phyloP scores from a whole-genome alignment of 2,329 filamentous ascomycete species.

The Penicillium sp. region DNA sequence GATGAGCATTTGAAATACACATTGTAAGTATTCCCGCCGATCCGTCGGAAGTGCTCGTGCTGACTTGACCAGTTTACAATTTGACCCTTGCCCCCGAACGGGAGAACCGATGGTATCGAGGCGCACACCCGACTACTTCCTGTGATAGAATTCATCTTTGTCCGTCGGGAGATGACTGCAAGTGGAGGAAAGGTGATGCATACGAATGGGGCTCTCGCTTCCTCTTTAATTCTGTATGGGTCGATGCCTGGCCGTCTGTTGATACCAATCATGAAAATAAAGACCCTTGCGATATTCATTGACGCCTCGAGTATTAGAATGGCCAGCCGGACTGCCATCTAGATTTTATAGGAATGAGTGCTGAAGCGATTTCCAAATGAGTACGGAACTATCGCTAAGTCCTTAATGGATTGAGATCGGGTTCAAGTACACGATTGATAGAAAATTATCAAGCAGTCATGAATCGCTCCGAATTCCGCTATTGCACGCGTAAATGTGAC shows the following conservation, averaged over 20 bases:
- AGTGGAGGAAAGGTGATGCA: slow-evolving; percentile 24
- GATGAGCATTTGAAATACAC: slow-evolving; percentile 99
- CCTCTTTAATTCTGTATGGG: slow-evolving; percentile 33
- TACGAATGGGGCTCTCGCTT: slow-evolving; percentile 24
- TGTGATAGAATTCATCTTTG: slow-evolving; percentile 51
- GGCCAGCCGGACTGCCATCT: no score
- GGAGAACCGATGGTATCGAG: slow-evolving; percentile 98
- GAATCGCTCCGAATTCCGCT: no score
- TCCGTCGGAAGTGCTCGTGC: not conserved
- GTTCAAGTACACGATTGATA: no score
- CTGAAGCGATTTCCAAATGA: no score
- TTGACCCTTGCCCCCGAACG: slow-evolving; percentile 93
- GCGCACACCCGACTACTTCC: slow-evolving; percentile 97
- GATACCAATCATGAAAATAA: slow-evolving; percentile 41
- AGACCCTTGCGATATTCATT: slow-evolving; percentile 25
- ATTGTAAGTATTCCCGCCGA: slow-evolving; percentile 63
- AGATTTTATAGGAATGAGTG: no score
- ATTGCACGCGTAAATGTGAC: no score
- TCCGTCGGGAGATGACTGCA: slow-evolving; percentile 25
- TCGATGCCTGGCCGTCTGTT: slow-evolving; percentile 33
- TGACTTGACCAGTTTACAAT: slow-evolving; percentile 72
- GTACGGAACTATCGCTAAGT: no score
- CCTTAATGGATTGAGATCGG: no score
- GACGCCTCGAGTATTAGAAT: not conserved
- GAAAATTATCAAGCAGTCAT: no score